phyloP scores from a whole-genome alignment of 345 rosid species.

The Salix viminalis region DNA sequence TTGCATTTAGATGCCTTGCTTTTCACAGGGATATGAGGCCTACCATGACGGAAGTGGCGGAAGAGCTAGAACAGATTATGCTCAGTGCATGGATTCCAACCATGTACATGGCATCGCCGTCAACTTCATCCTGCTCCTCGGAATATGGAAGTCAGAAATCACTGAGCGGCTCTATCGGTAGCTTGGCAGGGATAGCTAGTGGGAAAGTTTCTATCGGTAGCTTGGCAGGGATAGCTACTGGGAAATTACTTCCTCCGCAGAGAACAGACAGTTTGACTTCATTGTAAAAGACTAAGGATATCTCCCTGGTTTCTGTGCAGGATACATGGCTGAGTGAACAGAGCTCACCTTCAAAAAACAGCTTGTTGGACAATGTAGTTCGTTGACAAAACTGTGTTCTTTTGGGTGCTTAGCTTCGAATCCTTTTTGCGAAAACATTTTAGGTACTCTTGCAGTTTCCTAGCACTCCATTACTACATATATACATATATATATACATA shows the following conservation, averaged over 20 bases:
- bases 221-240: slow-evolving; percentile 35
- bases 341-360: slow-evolving; percentile 80
- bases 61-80: slow-evolving; percentile 71
- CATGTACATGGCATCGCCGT: slow-evolving; percentile 46
- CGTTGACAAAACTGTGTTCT: slow-evolving; percentile 28
- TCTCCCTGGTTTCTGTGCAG: slow-evolving; percentile 68
- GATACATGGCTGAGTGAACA: slow-evolving; percentile 79
- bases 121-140: slow-evolving; percentile 45
- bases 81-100: slow-evolving; percentile 65
- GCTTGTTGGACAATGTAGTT: slow-evolving; percentile 53
- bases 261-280: slow-evolving; percentile 36
- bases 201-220: slow-evolving; percentile 27
- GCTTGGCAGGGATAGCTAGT: slow-evolving; percentile 36
- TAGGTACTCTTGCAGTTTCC: background rate
- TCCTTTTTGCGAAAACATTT: slow-evolving; percentile 5
- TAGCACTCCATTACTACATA: background rate
- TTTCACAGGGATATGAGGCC: slow-evolving; percentile 91
- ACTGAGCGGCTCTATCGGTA: slow-evolving; percentile 23
- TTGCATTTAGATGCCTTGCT: slow-evolving; percentile 87
- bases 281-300: slow-evolving; percentile 42
- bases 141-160: slow-evolving; percentile 47
- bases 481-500: background rate
- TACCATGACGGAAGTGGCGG: slow-evolving; percentile 80
- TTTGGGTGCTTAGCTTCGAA: background rate
- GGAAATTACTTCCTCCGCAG: slow-evolving; percentile 30